Conservation (phyloP, 805 yeast genomes). For the Starmerella etchellsii region DNA sequence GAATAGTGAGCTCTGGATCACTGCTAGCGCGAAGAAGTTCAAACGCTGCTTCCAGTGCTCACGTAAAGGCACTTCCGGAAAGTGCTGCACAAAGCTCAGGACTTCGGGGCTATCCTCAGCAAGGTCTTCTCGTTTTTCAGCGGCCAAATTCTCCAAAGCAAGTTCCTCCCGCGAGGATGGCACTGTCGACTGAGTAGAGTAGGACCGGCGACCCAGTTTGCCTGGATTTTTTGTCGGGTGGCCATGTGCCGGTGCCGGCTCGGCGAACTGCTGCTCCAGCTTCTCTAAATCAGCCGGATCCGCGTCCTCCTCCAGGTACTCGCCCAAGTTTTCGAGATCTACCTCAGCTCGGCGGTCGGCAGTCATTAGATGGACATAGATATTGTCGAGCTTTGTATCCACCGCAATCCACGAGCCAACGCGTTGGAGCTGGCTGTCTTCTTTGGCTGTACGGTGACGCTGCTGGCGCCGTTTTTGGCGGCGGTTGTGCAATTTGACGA, state of each 20-base stretch:
- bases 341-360: conserved; percentile 52
- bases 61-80: conserved; percentile 18
- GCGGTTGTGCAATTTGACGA: conserved; percentile 38
- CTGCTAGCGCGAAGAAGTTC: conserved; percentile 20
- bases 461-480: conserved; percentile 42
- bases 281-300: background rate
- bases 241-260: background rate
- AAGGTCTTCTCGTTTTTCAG: conserved; percentile 5
- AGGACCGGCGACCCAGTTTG: background rate
- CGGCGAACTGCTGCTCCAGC: background rate
- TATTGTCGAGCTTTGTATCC: conserved; percentile 49
- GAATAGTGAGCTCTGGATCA: conserved; percentile 15
- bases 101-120: conserved; percentile 17
- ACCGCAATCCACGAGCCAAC: conserved; percentile 72
- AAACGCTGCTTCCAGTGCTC: conserved; percentile 25
- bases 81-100: conserved; percentile 16
- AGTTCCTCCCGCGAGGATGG: conserved; percentile 11
- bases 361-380: conserved; percentile 63
- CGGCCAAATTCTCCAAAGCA: conserved; percentile 6
- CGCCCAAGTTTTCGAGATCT: conserved; percentile 32
- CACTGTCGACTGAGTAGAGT: background rate
- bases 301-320: background rate
- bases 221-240: background rate
- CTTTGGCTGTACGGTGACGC: conserved; percentile 29
- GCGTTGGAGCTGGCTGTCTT: conserved; percentile 26